A percentile compares a stretch with the other conserved stretches of the same genome.
phyloP scores from a whole-genome alignment of 2,329 filamentous ascomycete genomes.

The Ophiostoma fasciatum region DNA sequence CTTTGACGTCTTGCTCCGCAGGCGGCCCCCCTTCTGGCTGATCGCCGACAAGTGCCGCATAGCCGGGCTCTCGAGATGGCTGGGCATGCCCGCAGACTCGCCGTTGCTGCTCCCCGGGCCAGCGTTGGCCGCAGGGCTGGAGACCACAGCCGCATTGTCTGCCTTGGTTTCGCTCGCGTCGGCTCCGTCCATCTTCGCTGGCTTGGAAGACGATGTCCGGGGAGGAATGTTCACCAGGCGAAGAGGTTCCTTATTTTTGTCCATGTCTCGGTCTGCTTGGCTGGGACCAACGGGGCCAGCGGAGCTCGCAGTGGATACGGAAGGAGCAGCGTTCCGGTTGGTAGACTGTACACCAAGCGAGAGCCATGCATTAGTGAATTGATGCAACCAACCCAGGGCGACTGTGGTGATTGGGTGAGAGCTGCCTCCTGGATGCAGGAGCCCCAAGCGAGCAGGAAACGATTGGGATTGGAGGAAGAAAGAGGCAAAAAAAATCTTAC shows the following conservation, averaged over 20 bases:
- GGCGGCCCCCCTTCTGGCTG: slow-evolving; percentile 62
- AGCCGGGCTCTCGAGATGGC: slow-evolving; percentile 48
- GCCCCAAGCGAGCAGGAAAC: slow-evolving; percentile 2
- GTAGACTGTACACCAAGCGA: slow-evolving; percentile 30
- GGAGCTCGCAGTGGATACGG: slow-evolving; percentile 35
- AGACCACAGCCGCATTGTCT: no score
- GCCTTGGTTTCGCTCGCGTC: slow-evolving; percentile 19
- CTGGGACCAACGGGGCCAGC: slow-evolving; percentile 24
- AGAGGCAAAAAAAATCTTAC: slow-evolving; percentile 34
- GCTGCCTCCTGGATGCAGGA: neutral
- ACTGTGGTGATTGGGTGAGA: slow-evolving; percentile 29
- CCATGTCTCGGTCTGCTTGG: slow-evolving; percentile 25
- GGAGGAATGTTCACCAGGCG: slow-evolving; percentile 44
- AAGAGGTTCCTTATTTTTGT: slow-evolving; percentile 34
- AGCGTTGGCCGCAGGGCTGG: no score
- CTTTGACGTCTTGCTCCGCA: slow-evolving; percentile 74
- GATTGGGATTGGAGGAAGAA: slow-evolving; percentile 4
- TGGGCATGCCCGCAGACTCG: slow-evolving; percentile 11
- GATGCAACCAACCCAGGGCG: neutral
- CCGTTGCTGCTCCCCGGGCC: neutral
- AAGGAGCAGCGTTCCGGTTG: slow-evolving; percentile 39
- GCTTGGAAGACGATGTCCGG: slow-evolving; percentile 51
- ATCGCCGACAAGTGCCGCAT: slow-evolving; percentile 77
- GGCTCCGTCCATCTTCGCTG: slow-evolving; percentile 46
- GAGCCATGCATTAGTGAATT: slow-evolving; percentile 32